Evolutionary conservation across 495 filamentous ascomycete species (phyloP), one percentile per base, ranked within the genome.

Genomic region (Aspergillus taichungensis): DNA sequence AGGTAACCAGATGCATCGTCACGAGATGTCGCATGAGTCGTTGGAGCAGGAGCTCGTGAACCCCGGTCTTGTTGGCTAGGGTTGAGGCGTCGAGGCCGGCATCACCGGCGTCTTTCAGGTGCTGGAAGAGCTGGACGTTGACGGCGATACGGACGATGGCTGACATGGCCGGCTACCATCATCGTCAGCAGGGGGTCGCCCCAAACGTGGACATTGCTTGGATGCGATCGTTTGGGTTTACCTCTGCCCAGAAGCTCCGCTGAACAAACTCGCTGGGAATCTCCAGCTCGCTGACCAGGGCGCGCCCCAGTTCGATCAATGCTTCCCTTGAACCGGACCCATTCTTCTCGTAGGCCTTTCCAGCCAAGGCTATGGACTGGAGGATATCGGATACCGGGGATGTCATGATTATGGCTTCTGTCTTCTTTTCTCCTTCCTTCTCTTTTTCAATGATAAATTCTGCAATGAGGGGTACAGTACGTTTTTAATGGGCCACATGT

Each of bases 181-280:
- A 14, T 27, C 5, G 14, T 41, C 9, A 37, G 34, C 13, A 24
- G 13, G 33, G 30, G 33, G 1, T 24, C 18, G 18, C 18, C 31
- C 13, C 39, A 9, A 49, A 35, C 10, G 39, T 14, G 34, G 10
- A 5, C 2, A 14, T 12, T 8, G 13, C 13, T 1, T 1, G n/a
- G 38, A 13, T 13, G 28, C 5, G 13, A 30, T 30, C 7, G 36
- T 27, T 24, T 12, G 8, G 18, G 33, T 52, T 55, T 30, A 67
- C 66, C 49, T 69, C 66, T n/a, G 66, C 66, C 64, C 64, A 69
- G 43, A 63, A 64, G 12, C 53, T 68, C 27, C 64, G 63, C 45
- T 63, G 61, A 5, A 68, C 43, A 18, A 62, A 61, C 34, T 66
- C 64, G 38, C 61, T 66, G 0, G 64, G 63, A 9, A 66, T 55